Evolutionary conservation across 371 early-diverging fungal species (phyloP).

Genomic region (Circinella minor): DNA sequence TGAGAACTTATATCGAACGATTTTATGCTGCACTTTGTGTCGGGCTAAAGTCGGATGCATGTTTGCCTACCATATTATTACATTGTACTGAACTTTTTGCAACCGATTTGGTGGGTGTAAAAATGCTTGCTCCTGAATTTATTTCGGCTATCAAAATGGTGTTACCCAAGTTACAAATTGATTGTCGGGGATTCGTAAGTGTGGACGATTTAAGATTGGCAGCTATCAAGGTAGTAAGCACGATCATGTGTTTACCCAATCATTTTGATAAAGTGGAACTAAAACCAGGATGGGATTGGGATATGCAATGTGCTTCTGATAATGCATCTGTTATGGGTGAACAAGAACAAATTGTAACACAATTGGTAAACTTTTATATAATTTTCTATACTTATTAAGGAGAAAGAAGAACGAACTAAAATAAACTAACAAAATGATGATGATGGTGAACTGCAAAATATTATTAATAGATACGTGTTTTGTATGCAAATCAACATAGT

Average conservation of each 20-base stretch:
- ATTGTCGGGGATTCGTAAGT: slow-evolving; percentile 34
- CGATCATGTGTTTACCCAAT: slow-evolving; percentile 76
- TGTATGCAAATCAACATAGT: slow-evolving; percentile 51
- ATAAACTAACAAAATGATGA: no score
- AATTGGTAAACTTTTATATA: slow-evolving; percentile 40
- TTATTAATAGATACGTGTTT: slow-evolving; percentile 53
- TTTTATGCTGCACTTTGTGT: slow-evolving; percentile 71
- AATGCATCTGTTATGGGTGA: slow-evolving; percentile 47
- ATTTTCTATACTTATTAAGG: no score
- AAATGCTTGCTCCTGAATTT: slow-evolving; percentile 76
- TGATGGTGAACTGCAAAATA: not conserved
- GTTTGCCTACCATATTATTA: slow-evolving; percentile 69
- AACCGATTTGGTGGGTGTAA: slow-evolving; percentile 69
- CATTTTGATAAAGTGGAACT: slow-evolving; percentile 69
- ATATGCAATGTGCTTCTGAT: slow-evolving; percentile 50
- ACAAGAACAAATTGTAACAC: slow-evolving; percentile 60
- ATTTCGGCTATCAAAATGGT: slow-evolving; percentile 70
- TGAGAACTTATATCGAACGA: slow-evolving; percentile 68
- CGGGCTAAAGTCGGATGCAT: slow-evolving; percentile 64
- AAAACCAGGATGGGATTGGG: slow-evolving; percentile 57
- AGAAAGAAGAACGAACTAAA: no score
- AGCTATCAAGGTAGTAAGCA: slow-evolving; percentile 68
- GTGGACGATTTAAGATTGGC: slow-evolving; percentile 71
- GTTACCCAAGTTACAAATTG: slow-evolving; percentile 60
- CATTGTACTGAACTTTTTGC: slow-evolving; percentile 70